phyloP scores from a whole-genome alignment of 2,329 filamentous ascomycete species.

The Proliferodiscus dingleyae region DNA sequence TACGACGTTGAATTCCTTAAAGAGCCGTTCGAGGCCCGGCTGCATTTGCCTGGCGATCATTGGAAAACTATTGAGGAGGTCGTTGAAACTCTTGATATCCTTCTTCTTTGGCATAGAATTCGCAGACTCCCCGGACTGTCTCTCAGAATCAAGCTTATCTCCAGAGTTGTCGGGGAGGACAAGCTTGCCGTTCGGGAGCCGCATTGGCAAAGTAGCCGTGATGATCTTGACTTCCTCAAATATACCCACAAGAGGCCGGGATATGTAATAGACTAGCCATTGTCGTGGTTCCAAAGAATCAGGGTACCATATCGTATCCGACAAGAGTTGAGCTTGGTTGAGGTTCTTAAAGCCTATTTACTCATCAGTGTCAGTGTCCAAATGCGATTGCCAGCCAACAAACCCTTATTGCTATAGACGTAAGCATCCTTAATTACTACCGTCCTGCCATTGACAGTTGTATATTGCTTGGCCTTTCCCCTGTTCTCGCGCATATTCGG shows the following conservation, averaged over 20 bases:
- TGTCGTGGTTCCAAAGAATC: slow-evolving; percentile 84
- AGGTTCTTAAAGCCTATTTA: slow-evolving; percentile 78
- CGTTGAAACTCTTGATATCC: slow-evolving; percentile 84
- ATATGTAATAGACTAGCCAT: slow-evolving; percentile 97
- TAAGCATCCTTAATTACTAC: slow-evolving; percentile 91
- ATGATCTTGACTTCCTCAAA: slow-evolving; percentile 72
- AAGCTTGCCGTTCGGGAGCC: slow-evolving; percentile 31
- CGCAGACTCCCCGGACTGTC: slow-evolving; percentile 15
- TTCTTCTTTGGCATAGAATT: slow-evolving; percentile 65
- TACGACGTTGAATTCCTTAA: slow-evolving; percentile 81
- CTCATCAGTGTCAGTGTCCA: slow-evolving; percentile 23
- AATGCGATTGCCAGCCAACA: slow-evolving; percentile 17
- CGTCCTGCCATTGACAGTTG: slow-evolving; percentile 86
- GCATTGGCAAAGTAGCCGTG: slow-evolving; percentile 55
- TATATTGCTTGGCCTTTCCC: slow-evolving; percentile 90
- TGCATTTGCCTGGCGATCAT: slow-evolving; percentile 98
- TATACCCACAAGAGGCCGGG: slow-evolving; percentile 75
- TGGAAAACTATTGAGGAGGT: slow-evolving; percentile 85
- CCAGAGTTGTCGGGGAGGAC: slow-evolving; percentile 17
- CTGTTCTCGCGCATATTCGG: slow-evolving; percentile 77
- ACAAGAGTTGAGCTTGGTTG: slow-evolving; percentile 81
- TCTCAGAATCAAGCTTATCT: slow-evolving; percentile 11
- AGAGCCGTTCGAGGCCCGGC: slow-evolving; percentile 79
- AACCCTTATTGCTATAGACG: slow-evolving; percentile 95
- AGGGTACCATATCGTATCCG: slow-evolving; percentile 82